Evolutionary conservation across 2,329 filamentous ascomycete species (phyloP), one percentile per base, ranked within the genome.

Genomic region (Scedosporium dehoogii): DNA sequence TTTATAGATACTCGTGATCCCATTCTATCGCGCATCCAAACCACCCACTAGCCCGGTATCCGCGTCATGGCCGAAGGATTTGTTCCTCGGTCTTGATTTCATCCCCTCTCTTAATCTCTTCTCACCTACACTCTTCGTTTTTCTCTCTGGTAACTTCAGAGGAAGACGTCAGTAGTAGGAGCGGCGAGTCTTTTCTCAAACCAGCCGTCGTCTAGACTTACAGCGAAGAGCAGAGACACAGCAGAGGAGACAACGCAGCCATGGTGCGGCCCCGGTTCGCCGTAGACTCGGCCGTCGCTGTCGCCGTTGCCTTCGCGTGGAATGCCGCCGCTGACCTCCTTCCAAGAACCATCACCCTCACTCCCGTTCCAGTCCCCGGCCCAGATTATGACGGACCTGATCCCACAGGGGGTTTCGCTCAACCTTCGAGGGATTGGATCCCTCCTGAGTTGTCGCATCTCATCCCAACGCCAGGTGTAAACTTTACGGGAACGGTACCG

Each of bases 331-430:
- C 38, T 18, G 38, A 25, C 5, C 58, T 25, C 9, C 18, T 42
- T 7, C 58, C 58, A 16, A n/a, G 42, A 29, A 55, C 58, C 18
- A 44, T 61, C 23, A 61, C 59, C 25, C 59, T 61, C 23, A 61
- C 59, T 3, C 38, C 38, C 7, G 46, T 38, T 7, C 25, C 46
- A 38, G 27, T 61, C 7, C 59, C 59, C 16, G 16, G 27, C 4
- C 16, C 27, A 12, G 59, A 61, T 10, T 61, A 61, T 23, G 51
- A 48, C 2, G 59, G 59, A 16, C 44, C 59, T 16, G 41, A 60
- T 23, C 59, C 44, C 23, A 41, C 58, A 3, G 48, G 48, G 10
- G 18, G 18, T 23, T 23, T 44, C 5, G 21, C 58, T 1, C 58
- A 59, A 41, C 33, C 38, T n/a, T 18, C 38, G 9, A 41, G 58